Percentiles rank a stretch among this genome's conserved stretches.
These are phyloP conservation scores for Shiraia sp. DNA, from an alignment of 2,329 filamentous ascomycete species.

Conservation along the genomic window DNA sequence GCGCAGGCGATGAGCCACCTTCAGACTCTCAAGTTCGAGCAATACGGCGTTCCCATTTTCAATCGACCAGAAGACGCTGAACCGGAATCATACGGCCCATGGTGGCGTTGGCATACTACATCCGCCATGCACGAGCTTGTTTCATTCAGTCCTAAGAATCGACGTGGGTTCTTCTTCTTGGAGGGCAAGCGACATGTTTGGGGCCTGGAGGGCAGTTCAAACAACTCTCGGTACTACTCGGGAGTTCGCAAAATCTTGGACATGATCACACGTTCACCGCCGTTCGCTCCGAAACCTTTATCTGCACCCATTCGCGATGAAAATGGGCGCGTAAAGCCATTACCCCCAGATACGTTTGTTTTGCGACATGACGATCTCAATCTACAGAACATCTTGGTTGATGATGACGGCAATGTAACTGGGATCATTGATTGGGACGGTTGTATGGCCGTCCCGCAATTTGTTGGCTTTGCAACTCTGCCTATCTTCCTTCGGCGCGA, in stretches of 20 bases:
- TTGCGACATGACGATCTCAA: conserved; percentile 28
- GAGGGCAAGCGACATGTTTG: conserved; percentile 5
- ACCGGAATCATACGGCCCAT: not conserved
- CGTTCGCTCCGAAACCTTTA: not conserved
- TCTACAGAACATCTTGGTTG: conserved; percentile 28
- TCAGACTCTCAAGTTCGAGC: conserved; percentile 9
- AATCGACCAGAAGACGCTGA: not conserved
- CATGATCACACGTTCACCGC: conserved; percentile 1
- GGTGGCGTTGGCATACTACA: conserved; percentile 4
- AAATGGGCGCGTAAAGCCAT: too few relatives aligned
- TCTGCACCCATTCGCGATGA: not conserved
- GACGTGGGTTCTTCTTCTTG: conserved; percentile 1
- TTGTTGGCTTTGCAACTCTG: conserved; percentile 13
- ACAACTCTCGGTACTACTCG: not conserved
- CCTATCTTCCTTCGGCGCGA: conserved; percentile 16
- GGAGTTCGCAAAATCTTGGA: conserved; percentile 1
- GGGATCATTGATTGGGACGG: conserved; percentile 29
- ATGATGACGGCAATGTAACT: conserved; percentile 17
- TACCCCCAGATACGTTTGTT: conserved; percentile 26
- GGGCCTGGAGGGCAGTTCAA: not conserved
- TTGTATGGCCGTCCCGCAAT: conserved; percentile 14
- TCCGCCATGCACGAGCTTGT: not conserved
- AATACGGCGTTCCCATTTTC: conserved; percentile 13
- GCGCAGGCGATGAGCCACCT: conserved; percentile 13
- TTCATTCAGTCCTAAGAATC: conserved; percentile 2